These are phyloP conservation scores for Ogataea kodamae DNA, from an alignment of 805 yeast species.

Conservation along the genomic window DNA sequence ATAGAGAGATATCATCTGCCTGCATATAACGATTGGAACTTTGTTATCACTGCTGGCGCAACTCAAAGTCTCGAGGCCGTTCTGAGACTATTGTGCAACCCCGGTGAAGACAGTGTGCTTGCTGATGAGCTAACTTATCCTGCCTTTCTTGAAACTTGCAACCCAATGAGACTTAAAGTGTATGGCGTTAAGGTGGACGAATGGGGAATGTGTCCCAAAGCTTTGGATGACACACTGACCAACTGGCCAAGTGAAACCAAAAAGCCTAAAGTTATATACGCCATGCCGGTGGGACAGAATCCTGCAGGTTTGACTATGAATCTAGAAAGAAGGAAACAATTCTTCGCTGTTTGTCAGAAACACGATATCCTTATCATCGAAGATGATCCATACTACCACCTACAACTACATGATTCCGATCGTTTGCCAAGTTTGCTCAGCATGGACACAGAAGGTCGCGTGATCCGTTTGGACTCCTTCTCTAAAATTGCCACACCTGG, in stretches of 20 bases:
- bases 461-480: slow-evolving; percentile 71
- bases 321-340: slow-evolving; percentile 49
- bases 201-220: slow-evolving; percentile 73
- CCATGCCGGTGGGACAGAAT: slow-evolving; percentile 81
- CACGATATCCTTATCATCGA: slow-evolving; percentile 71
- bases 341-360: slow-evolving; percentile 60
- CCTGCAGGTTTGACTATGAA: slow-evolving; percentile 75
- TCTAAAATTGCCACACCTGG: slow-evolving; percentile 82
- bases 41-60: slow-evolving; percentile 72
- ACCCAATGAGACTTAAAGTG: slow-evolving; percentile 63
- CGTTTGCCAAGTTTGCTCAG: slow-evolving; percentile 62
- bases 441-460: slow-evolving; percentile 76
- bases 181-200: slow-evolving; percentile 78
- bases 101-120: slow-evolving; percentile 72
- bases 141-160: slow-evolving; percentile 79
- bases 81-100: slow-evolving; percentile 69
- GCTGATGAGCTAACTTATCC: slow-evolving; percentile 82
- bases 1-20: slow-evolving; percentile 41
- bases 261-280: slow-evolving; percentile 59
- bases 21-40: slow-evolving; percentile 62
- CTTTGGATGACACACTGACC: slow-evolving; percentile 55
- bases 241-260: slow-evolving; percentile 55
- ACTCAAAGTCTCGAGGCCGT: slow-evolving; percentile 88
- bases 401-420: slow-evolving; percentile 53
- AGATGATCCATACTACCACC: slow-evolving; percentile 84